phyloP scores from a whole-genome alignment of 2,329 filamentous ascomycete genomes.

The Neonectria sp. region DNA sequence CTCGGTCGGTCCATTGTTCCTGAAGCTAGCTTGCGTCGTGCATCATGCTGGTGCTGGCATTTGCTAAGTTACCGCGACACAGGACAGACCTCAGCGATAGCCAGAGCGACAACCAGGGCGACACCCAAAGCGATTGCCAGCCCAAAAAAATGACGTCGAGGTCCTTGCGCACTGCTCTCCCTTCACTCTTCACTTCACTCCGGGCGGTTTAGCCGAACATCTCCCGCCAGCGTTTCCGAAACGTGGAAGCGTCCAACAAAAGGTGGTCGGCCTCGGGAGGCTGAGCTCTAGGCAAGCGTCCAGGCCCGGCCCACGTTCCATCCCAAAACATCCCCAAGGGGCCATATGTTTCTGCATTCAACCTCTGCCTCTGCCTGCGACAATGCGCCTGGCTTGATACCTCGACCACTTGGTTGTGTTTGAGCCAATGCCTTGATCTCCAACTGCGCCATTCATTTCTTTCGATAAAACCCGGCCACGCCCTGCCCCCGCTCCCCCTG shows the following conservation, averaged over 20 bases:
- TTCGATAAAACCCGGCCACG: conserved; percentile 32
- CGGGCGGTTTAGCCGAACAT: conserved; percentile 44
- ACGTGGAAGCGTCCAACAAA: conserved; percentile 39
- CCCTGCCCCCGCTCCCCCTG: conserved; percentile 21
- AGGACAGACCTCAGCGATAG: neutral
- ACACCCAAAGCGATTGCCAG: neutral
- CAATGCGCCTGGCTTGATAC: conserved; percentile 45
- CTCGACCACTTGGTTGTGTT: conserved; percentile 39
- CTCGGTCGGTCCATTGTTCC: neutral
- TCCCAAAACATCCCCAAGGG: conserved; percentile 43
- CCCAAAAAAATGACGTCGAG: conserved; percentile 24
- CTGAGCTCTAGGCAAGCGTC: conserved; percentile 44
- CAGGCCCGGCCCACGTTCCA: conserved; percentile 25
- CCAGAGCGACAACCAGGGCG: neutral
- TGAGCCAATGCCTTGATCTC: conserved; percentile 46
- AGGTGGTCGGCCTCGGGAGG: conserved; percentile 40
- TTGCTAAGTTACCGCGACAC: neutral
- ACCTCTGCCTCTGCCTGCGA: conserved; percentile 31
- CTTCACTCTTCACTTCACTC: neutral
- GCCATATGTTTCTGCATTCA: conserved; percentile 48
- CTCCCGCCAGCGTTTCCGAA: conserved; percentile 37
- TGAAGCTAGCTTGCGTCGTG: neutral
- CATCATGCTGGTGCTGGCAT: neutral
- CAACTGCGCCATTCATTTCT: conserved; percentile 39
- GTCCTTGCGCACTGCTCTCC: neutral